A percentile compares a stretch with the other conserved stretches of the same genome.
phyloP scores from a whole-genome alignment of 169 alveolate species.

The Eimeria tenella region DNA sequence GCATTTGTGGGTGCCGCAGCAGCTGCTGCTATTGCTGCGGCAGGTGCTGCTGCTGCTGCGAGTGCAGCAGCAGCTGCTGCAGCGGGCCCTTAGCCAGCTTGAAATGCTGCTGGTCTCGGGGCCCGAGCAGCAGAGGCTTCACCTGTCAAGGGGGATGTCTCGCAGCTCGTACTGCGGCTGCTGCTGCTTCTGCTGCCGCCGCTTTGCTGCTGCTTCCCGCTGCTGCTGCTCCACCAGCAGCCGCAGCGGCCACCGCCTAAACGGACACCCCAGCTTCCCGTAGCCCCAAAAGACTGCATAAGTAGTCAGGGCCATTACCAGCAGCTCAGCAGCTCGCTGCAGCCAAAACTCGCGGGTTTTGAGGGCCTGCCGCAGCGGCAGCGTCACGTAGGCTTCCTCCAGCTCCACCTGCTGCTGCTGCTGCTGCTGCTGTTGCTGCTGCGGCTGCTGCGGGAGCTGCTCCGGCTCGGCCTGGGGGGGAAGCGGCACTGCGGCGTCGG shows the following conservation, averaged over 20 bases:
- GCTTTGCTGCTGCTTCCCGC: background rate
- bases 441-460: background rate
- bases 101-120: too few relatives aligned
- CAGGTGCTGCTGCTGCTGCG: background rate
- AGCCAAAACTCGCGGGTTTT: background rate
- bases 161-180: background rate
- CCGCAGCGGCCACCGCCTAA: slow-evolving; percentile 20
- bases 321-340: background rate
- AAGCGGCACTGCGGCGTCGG: too few relatives aligned
- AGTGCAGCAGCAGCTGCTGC: too few relatives aligned
- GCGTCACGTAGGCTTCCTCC: background rate
- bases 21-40: background rate
- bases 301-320: background rate
- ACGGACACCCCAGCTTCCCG: slow-evolving; percentile 18
- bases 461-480: background rate
- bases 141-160: background rate
- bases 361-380: background rate
- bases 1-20: too few relatives aligned
- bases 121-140: too few relatives aligned
- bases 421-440: background rate
- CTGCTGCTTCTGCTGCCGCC: slow-evolving; percentile 8
- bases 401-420: background rate
- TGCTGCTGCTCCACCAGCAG: background rate
- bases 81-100: too few relatives aligned
- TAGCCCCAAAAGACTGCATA: background rate